Evolutionary conservation across 2,329 filamentous ascomycete species (phyloP), one percentile per base, ranked within the genome.

Genomic region (Dryadomyces quercivorus): DNA sequence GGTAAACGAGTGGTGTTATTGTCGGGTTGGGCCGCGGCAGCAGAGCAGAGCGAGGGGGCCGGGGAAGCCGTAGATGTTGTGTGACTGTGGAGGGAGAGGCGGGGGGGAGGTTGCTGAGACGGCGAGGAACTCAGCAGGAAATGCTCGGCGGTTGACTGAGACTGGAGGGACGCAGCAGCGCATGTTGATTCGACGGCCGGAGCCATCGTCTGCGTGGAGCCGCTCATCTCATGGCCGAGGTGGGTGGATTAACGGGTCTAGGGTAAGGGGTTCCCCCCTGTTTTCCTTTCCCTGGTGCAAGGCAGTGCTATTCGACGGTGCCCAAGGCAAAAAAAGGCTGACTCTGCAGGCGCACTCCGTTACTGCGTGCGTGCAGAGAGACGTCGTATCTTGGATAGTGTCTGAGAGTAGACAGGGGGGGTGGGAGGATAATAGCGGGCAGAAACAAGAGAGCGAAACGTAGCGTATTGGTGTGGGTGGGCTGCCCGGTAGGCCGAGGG

Each of bases 181-280:
- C 50, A 61, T 59, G 64, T 63, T 58, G 69, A 63, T 61, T 71
- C 66, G 64, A 70, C 66, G 64, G 69, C 65, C 62, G 69, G 65
- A 59, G 69, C 65, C 66, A 69, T 67, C 63, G 69, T 65, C 64
- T 69, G 60, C 59, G 65, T 67, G 59, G 68, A 62, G 56, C 66
- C 67, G 64, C 64, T 70, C 71, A 73, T 74, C 63, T 69, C 72
- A 73, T 72, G 59, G 59, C 59, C 57, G 56, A 31, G 26, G 36
- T 13, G 50, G 55, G 56, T 53, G 55, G 26, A 52, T 43, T 18
- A 31, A 43, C 46, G 49, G 55, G 45, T 45, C n/a, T n/a, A 34
- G 48, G 38, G 45, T 55, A 54, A 54, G 52, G 50, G 42, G 42
- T 18, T 20, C 10, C 42, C 18, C 16, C 7, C n/a, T 53, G n/a